Conservation (phyloP, 805 yeast species). For the Cyberlindnera lachancei region DNA sequence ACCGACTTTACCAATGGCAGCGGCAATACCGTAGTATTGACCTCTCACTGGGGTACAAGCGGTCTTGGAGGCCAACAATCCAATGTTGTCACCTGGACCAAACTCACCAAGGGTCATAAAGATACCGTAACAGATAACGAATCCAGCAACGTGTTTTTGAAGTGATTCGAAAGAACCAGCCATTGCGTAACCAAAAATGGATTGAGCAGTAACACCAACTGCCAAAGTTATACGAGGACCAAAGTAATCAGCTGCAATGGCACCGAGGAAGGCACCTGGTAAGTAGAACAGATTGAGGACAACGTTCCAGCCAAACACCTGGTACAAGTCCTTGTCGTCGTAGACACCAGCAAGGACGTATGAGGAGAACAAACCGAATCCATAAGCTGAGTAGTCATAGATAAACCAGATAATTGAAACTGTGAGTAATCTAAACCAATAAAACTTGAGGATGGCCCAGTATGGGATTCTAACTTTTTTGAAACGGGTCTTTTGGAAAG, state of each 20-base stretch:
- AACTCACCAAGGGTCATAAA: conserved; percentile 85
- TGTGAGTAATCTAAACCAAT: conserved; percentile 70
- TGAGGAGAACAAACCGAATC: conserved; percentile 80
- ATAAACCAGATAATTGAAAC: conserved; percentile 83
- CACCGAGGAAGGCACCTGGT: conserved; percentile 88
- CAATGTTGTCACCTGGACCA: conserved; percentile 92
- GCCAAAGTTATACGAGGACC: conserved; percentile 85
- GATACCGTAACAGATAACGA: conserved; percentile 83
- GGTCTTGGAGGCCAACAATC: conserved; percentile 80
- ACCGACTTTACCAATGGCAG: conserved; percentile 88
- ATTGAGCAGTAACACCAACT: conserved; percentile 65
- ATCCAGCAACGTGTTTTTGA: conserved; percentile 59
- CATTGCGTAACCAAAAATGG: conserved; percentile 75
- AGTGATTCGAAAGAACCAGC: conserved; percentile 59
- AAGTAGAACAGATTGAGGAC: conserved; percentile 81
- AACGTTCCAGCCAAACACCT: conserved; percentile 87
- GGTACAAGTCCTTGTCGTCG: conserved; percentile 53
- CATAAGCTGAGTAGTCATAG: conserved; percentile 82
- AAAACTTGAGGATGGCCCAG: conserved; percentile 61
- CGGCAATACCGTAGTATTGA: conserved; percentile 83
- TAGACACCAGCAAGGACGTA: conserved; percentile 55
- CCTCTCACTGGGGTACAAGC: conserved; percentile 86
- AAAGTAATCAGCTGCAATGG: conserved; percentile 71
- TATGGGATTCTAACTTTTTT: conserved; percentile 60
- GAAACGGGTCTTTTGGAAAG: conserved; percentile 64